Conservation (phyloP, 768 basidiomycete species). For the Chalciporus pseudorubinellus region DNA sequence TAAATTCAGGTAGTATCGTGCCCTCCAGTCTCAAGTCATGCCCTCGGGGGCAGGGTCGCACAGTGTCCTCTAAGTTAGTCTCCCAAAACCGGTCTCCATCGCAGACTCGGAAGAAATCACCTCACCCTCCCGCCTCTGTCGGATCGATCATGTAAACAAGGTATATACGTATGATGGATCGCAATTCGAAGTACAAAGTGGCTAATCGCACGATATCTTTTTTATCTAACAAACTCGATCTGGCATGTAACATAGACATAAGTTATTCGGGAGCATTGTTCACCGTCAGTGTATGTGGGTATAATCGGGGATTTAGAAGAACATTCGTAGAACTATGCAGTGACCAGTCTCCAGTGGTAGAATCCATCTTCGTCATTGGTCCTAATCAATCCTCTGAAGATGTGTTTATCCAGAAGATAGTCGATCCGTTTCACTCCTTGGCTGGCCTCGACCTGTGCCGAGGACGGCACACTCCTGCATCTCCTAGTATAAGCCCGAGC, state of each 20-base stretch:
- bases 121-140: no score
- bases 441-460: slow-evolving; percentile 32
- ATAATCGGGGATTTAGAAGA: not conserved
- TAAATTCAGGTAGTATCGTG: no score
- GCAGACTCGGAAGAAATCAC: no score
- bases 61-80: no score
- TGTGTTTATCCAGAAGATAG: slow-evolving; percentile 34
- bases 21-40: no score
- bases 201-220: not conserved
- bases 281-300: not conserved
- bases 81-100: no score
- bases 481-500: slow-evolving; percentile 39
- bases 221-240: not conserved
- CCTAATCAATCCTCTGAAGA: slow-evolving; percentile 38
- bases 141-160: no score
- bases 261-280: not conserved
- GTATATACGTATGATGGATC: not conserved
- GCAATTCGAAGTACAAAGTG: not conserved
- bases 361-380: slow-evolving; percentile 29
- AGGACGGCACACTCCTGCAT: slow-evolving; percentile 29
- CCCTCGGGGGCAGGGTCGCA: no score
- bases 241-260: not conserved
- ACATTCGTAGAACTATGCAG: slow-evolving; percentile 2
- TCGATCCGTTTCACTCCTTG: slow-evolving; percentile 41
- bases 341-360: slow-evolving; percentile 30